These are phyloP conservation scores for Colletotrichum agaves DNA, from an alignment of 2,329 filamentous ascomycete genomes.

Conservation along the genomic window DNA sequence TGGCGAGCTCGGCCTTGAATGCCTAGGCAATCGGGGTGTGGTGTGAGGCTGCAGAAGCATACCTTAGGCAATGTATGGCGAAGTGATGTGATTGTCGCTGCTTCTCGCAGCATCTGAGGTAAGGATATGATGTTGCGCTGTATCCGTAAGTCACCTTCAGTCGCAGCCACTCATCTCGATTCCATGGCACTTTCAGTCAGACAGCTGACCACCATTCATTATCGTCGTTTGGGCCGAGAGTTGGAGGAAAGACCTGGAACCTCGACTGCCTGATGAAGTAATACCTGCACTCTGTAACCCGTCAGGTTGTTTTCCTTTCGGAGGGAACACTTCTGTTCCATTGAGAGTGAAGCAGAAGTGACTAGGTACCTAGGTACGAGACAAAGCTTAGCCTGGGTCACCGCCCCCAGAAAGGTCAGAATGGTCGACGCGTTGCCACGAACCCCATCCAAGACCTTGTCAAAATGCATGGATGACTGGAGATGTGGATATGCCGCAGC, in stretches of 20 bases:
- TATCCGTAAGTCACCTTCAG: neutral
- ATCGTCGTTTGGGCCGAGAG: too few relatives aligned
- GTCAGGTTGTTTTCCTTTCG: neutral
- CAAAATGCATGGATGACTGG: constrained; percentile 8
- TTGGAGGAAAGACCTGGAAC: neutral
- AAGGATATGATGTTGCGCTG: neutral
- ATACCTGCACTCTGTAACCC: neutral
- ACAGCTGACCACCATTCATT: too few relatives aligned
- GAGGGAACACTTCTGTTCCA: constrained; percentile 11
- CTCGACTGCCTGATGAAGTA: neutral
- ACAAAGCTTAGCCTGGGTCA: constrained; percentile 28
- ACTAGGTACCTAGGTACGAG: neutral
- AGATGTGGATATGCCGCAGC: constrained; percentile 18
- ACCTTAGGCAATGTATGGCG: neutral
- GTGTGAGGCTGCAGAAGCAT: neutral
- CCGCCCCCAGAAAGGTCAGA: neutral
- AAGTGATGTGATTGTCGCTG: too few relatives aligned
- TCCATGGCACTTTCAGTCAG: too few relatives aligned
- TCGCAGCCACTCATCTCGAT: too few relatives aligned
- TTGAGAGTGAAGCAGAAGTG: constrained; percentile 3
- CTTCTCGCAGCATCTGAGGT: too few relatives aligned
- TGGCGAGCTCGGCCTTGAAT: neutral
- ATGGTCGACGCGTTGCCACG: constrained; percentile 2
- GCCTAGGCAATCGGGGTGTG: neutral
- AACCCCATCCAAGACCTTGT: neutral